Base-by-base conservation (phyloP, 345 rosid species). In the Pistacia atlantica region DNA sequence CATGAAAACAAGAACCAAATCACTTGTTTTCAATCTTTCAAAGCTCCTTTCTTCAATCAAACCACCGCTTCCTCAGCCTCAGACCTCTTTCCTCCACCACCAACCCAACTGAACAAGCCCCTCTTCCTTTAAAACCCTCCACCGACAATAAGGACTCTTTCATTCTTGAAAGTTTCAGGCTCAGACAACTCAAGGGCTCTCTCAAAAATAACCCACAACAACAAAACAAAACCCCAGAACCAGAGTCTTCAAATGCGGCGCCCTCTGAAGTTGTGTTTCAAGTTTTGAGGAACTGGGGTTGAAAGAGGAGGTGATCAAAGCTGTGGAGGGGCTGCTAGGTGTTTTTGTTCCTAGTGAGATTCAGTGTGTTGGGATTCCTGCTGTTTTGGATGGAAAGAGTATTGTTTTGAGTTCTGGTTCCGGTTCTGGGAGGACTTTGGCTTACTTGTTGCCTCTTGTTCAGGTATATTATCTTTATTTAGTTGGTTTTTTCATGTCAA, bases 361-460 rank as follows among this genome's bases (percentile, higher is more conserved):
- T 78, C 95, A 91, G 79, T 83, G 93, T 68, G 80, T 87, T 80
- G 91, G 89, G 35, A 84, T 91, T 49, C 93, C 91, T 72, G 86
- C 91, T 66, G 70, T 87, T 38, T 74, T 91, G 85, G 91, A 87
- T 45, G 86, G 90, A 48, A 86, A 79, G 80, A 85, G 82, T 79
- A 84, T 89, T 46, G 88, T 88, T 45, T 85, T 91, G 84, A 91
- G 89, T 20, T 91, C 90, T 71, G 91, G 84, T 64, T 85, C 90
- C 71, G 91, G 90, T 28, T 89, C 91, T 66, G 92, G 88, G 7
- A 89, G 89, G 82, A 89, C 90, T 81, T 76, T 89, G 68, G 89
- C 95, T 67, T 86, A 86, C 66, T 74, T 89, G 83, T 70, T 91
- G 80, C 95, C 93, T 75, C 88, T 89, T 67, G 85, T 89, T 83